Evolutionary conservation across 2,329 filamentous ascomycete genomes (phyloP).

Genomic region (Emergomyces africanus): DNA sequence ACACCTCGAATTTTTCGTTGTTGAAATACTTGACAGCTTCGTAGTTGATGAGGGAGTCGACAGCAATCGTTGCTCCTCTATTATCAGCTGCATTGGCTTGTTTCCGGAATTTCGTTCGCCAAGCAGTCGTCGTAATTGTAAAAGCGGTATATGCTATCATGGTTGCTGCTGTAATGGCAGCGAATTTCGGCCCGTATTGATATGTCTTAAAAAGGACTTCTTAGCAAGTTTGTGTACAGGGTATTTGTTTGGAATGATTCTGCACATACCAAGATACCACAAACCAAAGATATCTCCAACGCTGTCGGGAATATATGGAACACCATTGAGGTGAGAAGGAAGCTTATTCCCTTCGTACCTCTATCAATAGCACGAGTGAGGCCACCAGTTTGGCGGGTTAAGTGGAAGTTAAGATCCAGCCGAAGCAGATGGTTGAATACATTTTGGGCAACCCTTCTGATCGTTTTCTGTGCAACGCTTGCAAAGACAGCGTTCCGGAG

Average conservation of each 20-base stretch:
- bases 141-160: constrained; percentile 96
- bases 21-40: constrained; percentile 99
- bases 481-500: constrained; percentile 93
- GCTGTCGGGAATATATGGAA: constrained; percentile 93
- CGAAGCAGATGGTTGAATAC: constrained; percentile 84
- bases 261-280: constrained; percentile 60
- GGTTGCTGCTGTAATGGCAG: constrained; percentile 74
- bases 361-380: constrained; percentile 89
- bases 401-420: constrained; percentile 85
- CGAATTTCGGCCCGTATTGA: constrained; percentile 86
- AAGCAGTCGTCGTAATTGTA: constrained; percentile 90
- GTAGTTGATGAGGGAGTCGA: constrained; percentile 96
- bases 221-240: background rate
- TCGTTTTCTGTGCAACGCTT: constrained; percentile 92
- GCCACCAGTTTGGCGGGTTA: constrained; percentile 87
- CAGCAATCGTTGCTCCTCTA: constrained; percentile 83
- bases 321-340: constrained; percentile 93
- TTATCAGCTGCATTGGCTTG: constrained; percentile 96
- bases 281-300: constrained; percentile 88
- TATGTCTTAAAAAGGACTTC: constrained; percentile 51
- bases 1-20: constrained; percentile 91
- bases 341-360: constrained; percentile 97
- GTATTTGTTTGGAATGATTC: background rate
- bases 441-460: constrained; percentile 76
- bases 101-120: constrained; percentile 92